Percentiles rank a stretch among this genome's conserved stretches.
Conservation (phyloP, 495 filamentous ascomycete species). For the Tuber aestivum region DNA sequence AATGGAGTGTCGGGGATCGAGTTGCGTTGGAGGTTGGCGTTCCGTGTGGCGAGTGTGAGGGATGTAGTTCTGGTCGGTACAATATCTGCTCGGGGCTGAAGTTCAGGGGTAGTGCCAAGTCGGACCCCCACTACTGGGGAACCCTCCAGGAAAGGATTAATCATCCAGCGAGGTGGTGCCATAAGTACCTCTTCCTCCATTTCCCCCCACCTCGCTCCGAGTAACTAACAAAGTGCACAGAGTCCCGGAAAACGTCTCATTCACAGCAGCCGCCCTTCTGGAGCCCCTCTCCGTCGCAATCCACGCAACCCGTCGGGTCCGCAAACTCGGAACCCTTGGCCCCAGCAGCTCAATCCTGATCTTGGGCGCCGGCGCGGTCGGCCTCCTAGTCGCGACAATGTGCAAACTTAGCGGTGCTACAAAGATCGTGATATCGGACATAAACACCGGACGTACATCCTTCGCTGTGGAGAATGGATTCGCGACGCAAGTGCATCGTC, state of each 20-base stretch:
- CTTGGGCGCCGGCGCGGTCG: constrained; percentile 80
- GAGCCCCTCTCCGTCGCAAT: constrained; percentile 83
- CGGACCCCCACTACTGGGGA: constrained; percentile 77
- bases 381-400: constrained; percentile 68
- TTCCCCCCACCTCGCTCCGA: constrained; percentile 20
- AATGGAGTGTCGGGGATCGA: constrained; percentile 59
- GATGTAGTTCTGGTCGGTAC: constrained; percentile 67
- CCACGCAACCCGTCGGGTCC: constrained; percentile 66
- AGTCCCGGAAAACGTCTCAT: constrained; percentile 65
- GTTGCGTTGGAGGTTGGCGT: constrained; percentile 82
- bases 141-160: constrained; percentile 88
- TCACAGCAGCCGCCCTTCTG: constrained; percentile 70
- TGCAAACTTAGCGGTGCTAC: constrained; percentile 62
- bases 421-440: constrained; percentile 70
- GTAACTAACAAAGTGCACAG: constrained; percentile 44
- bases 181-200: constrained; percentile 49
- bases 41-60: constrained; percentile 67
- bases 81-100: constrained; percentile 80
- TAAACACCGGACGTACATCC: constrained; percentile 67
- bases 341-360: constrained; percentile 63
- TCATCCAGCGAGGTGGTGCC: constrained; percentile 73
- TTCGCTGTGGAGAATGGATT: constrained; percentile 69
- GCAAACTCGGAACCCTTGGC: constrained; percentile 40
- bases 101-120: constrained; percentile 79
- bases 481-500: constrained; percentile 53